Percentiles rank a stretch among this genome's conserved stretches.
phyloP scores from a whole-genome alignment of 1,284 basidiomycete genomes.

The Cryptococcus jaspeensis region DNA sequence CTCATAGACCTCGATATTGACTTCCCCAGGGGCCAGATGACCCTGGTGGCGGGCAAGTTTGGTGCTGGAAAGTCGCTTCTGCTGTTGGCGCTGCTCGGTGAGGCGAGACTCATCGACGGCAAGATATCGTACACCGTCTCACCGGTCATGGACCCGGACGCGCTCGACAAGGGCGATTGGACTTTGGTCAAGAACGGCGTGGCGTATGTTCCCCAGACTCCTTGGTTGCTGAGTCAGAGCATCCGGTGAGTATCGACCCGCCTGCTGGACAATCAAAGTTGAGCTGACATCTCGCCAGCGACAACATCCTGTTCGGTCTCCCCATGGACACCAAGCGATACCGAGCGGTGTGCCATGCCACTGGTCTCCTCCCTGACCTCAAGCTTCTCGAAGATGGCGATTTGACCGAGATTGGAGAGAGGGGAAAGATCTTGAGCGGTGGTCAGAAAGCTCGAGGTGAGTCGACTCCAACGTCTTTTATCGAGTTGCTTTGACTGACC shows the following conservation, averaged over 20 bases:
- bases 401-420: slow-evolving; percentile 58
- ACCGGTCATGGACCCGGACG: slow-evolving; percentile 46
- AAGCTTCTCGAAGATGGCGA: slow-evolving; percentile 55
- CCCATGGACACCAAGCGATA: slow-evolving; percentile 53
- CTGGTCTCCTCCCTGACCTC: slow-evolving; percentile 54
- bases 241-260: too few relatives aligned
- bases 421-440: slow-evolving; percentile 43
- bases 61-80: slow-evolving; percentile 73
- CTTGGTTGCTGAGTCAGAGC: slow-evolving; percentile 19
- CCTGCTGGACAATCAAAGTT: background rate
- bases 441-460: slow-evolving; percentile 61
- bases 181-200: slow-evolving; percentile 56
- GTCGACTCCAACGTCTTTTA: background rate
- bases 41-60: slow-evolving; percentile 69
- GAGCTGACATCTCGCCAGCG: slow-evolving; percentile 39
- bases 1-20: slow-evolving; percentile 70
- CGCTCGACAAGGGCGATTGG: slow-evolving; percentile 59
- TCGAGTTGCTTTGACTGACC: background rate
- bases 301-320: slow-evolving; percentile 57
- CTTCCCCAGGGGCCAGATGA: slow-evolving; percentile 72
- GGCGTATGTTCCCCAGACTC: slow-evolving; percentile 53
- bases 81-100: slow-evolving; percentile 73
- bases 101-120: slow-evolving; percentile 69
- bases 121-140: slow-evolving; percentile 53
- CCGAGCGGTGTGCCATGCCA: slow-evolving; percentile 23